A percentile compares a stretch with the other conserved stretches of the same genome.
phyloP scores from a whole-genome alignment of 192 early-diverging fungal genomes.

The Phlyctochytrium bullatum region DNA sequence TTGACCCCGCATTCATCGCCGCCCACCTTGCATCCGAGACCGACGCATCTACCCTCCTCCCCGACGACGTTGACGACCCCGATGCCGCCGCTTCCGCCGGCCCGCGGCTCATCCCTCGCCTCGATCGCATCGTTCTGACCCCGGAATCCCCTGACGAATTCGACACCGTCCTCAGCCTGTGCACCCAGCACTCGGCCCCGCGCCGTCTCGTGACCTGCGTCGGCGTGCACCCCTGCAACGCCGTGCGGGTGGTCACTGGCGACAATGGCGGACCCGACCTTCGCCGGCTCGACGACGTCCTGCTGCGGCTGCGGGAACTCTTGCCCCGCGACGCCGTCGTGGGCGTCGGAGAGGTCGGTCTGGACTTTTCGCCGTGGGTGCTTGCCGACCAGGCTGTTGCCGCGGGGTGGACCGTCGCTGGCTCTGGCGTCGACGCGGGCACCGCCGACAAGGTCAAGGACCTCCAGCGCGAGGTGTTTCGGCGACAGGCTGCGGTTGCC shows the following conservation, averaged over 20 bases:
- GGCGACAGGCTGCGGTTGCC: constrained; percentile 29
- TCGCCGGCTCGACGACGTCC: constrained; percentile 7
- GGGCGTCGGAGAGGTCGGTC: constrained; percentile 45
- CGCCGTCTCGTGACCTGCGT: constrained; percentile 12
- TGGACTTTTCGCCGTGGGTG: constrained; percentile 49
- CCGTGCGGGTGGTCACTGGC: no score
- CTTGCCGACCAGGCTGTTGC: not conserved
- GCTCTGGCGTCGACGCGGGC: no score
- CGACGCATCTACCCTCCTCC: no score
- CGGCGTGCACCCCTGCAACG: constrained; percentile 37
- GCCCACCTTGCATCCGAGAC: constrained; percentile 1
- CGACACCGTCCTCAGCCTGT: constrained; percentile 15
- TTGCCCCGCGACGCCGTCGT: constrained; percentile 21
- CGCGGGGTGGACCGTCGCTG: not conserved
- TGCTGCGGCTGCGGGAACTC: constrained; percentile 8
- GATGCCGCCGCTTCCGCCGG: no score
- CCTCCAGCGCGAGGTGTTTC: constrained; percentile 36
- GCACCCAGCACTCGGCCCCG: not conserved
- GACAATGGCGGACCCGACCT: no score
- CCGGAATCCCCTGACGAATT: constrained; percentile 23
- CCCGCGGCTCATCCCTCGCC: no score
- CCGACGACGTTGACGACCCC: no score
- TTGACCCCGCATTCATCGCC: not conserved
- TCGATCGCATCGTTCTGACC: constrained; percentile 30
- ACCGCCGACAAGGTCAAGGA: constrained; percentile 19